Percentiles rank a stretch among this genome's conserved stretches.
phyloP scores from a whole-genome alignment of 1,284 basidiomycete species.

The Trametes sp. region DNA sequence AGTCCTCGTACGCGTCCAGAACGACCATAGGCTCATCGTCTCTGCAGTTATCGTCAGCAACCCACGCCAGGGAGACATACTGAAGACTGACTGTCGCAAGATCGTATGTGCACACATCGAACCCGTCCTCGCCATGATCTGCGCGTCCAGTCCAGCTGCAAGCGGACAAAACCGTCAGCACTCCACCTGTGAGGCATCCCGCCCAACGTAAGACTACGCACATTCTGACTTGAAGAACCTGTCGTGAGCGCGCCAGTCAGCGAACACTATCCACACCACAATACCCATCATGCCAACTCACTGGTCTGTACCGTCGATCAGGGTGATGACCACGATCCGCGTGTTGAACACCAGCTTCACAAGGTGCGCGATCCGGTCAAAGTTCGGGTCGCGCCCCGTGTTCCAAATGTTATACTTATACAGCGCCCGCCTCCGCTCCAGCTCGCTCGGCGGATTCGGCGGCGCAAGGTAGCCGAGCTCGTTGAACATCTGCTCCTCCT shows the following conservation, averaged over 20 bases:
- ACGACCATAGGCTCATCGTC: slow-evolving; percentile 90
- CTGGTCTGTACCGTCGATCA: slow-evolving; percentile 86
- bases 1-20: slow-evolving; percentile 82
- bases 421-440: slow-evolving; percentile 80
- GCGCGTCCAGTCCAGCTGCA: slow-evolving; percentile 67
- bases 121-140: slow-evolving; percentile 64
- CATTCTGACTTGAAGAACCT: slow-evolving; percentile 89
- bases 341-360: slow-evolving; percentile 94
- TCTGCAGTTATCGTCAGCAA: slow-evolving; percentile 45
- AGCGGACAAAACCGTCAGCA: not conserved
- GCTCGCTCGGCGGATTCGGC: slow-evolving; percentile 83
- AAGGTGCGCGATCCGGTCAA: slow-evolving; percentile 90
- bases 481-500: slow-evolving; percentile 67
- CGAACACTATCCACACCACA: slow-evolving; percentile 12
- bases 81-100: slow-evolving; percentile 68
- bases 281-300: slow-evolving; percentile 40
- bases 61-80: not conserved
- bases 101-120: slow-evolving; percentile 89
- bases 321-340: slow-evolving; percentile 82
- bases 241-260: not conserved
- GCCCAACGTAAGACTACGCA: slow-evolving; percentile 44
- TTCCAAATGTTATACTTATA: slow-evolving; percentile 89
- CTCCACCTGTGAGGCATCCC: not conserved
- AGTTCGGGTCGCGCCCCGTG: slow-evolving; percentile 86
- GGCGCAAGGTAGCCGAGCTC: slow-evolving; percentile 80